Evolutionary conservation across 495 filamentous ascomycete genomes (phyloP), one percentile per base, ranked within the genome.

Genomic region (Neurospora sp.): DNA sequence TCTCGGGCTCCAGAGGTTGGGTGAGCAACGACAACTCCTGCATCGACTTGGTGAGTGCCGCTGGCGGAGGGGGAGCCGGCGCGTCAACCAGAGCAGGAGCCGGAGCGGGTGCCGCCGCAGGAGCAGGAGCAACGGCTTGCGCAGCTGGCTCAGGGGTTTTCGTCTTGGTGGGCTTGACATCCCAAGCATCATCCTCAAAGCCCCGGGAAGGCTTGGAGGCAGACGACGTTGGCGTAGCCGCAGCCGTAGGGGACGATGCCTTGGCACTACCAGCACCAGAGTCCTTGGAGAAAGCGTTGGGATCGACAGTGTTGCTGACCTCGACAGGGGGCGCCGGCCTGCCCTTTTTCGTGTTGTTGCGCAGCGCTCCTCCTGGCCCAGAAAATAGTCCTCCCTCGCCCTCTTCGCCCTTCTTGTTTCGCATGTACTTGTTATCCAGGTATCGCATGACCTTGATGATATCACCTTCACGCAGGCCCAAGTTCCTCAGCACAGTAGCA

Each of bases 111-210:
- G 74, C 72, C 5, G 78, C 72, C 69, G 86, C 85, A 40, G 85
- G 87, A 59, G 83, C 80, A 38, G 80, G 75, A 35, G 82, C 69
- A 20, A 80, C 76, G 31, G 79, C 72, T 68, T 78, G 77, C 20
- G 81, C 75, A 40, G 61, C 81, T 65, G 72, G 85, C 42, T 77
- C 81, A 45, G 79, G 79, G 1, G 81, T 73, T 69, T 79, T 79
- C 74, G 90, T 88, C 80, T 90, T 93, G n/a, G 92, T 86, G n/a
- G 94, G 93, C 84, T 98, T 98, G 9, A 96, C 90, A 78, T 94
- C 93, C 96, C 96, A 99, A 38, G 96, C 96, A 85, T 98, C 93
- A 77, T 99, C 96, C 53, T 99, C 96, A 74, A 99, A 98, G 27
- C 94, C 94, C 69, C 85, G 82, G 4, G 85, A 77, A 12, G 86